A percentile compares a stretch with the other conserved stretches of the same genome.
These are phyloP conservation scores for Mucor saturninus DNA, from an alignment of 371 early-diverging fungal species.

Conservation along the genomic window DNA sequence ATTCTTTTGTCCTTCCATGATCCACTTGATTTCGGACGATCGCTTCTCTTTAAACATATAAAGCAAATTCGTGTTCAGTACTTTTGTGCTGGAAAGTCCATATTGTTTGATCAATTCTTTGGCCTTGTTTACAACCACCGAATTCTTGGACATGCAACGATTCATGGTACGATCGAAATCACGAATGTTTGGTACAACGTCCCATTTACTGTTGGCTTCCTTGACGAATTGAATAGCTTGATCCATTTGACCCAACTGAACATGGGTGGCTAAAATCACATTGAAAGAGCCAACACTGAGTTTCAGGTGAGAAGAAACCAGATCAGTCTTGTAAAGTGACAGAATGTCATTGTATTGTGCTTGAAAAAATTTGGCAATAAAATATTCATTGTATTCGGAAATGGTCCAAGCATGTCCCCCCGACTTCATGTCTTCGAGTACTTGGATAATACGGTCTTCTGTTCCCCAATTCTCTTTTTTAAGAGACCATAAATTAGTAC, in stretches of 20 bases:
- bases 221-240: conserved; percentile 40
- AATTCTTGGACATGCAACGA: conserved; percentile 42
- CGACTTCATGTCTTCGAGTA: conserved; percentile 44
- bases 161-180: conserved; percentile 47
- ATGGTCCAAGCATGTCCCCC: conserved; percentile 37
- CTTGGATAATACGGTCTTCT: conserved; percentile 41
- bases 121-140: conserved; percentile 27
- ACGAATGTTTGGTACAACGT: conserved; percentile 36
- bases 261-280: conserved; percentile 47
- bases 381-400: conserved; percentile 50
- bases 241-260: conserved; percentile 30
- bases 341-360: conserved; percentile 44
- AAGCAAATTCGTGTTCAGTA: conserved; percentile 38
- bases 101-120: conserved; percentile 31
- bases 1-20: conserved; percentile 28
- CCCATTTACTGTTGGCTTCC: conserved; percentile 21
- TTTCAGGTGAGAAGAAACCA: conserved; percentile 10
- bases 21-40: conserved; percentile 24
- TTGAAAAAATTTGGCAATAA: conserved; percentile 44
- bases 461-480: conserved; percentile 33
- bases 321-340: conserved; percentile 23
- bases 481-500: conserved; percentile 35
- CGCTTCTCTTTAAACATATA: conserved; percentile 33
- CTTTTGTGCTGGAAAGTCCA: conserved; percentile 23
- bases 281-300: conserved; percentile 44